Percentiles rank a stretch among this genome's conserved stretches.
These are phyloP conservation scores for Wickerhamiella slavikovae DNA, from an alignment of 805 yeast species.

Conservation along the genomic window DNA sequence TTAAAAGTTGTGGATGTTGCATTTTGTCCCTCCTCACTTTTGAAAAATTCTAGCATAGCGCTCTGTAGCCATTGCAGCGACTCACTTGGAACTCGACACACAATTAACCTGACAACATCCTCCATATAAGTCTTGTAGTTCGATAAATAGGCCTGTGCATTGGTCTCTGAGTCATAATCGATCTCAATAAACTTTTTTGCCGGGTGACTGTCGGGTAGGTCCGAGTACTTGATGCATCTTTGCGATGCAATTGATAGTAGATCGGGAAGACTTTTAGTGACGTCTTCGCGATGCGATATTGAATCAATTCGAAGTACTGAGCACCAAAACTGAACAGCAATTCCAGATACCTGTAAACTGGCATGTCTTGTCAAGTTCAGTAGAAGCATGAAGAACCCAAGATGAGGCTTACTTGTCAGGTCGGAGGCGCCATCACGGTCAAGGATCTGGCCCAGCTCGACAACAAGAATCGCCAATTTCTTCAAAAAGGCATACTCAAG, in stretches of 20 bases:
- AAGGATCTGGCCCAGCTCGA: conserved; percentile 62
- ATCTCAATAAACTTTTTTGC: conserved; percentile 50
- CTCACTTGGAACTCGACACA: conserved; percentile 68
- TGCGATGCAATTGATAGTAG: conserved; percentile 59
- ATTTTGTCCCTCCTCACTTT: conserved; percentile 39
- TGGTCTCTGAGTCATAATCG: conserved; percentile 79
- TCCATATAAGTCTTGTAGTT: conserved; percentile 72
- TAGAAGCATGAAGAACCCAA: conserved; percentile 47
- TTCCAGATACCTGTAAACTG: conserved; percentile 73
- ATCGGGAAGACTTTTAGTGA: conserved; percentile 37
- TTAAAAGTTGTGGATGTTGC: conserved; percentile 27
- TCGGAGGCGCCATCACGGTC: conserved; percentile 18
- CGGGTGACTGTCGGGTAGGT: conserved; percentile 40
- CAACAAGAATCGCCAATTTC: conserved; percentile 84
- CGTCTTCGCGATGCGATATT: conserved; percentile 20
- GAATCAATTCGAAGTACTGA: conserved; percentile 68
- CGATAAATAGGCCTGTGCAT: conserved; percentile 50
- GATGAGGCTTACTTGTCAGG: conserved; percentile 32
- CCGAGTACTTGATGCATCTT: conserved; percentile 53
- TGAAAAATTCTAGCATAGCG: conserved; percentile 49
- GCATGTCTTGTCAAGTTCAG: conserved; percentile 66
- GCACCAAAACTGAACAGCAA: conserved; percentile 89
- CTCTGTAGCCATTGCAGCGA: conserved; percentile 67
- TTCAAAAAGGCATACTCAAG: conserved; percentile 61
- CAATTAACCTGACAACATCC: conserved; percentile 72